A percentile compares a stretch with the other conserved stretches of the same genome.
phyloP scores from a whole-genome alignment of 108 stramenopile genomes.

The Fragilaria radians region DNA sequence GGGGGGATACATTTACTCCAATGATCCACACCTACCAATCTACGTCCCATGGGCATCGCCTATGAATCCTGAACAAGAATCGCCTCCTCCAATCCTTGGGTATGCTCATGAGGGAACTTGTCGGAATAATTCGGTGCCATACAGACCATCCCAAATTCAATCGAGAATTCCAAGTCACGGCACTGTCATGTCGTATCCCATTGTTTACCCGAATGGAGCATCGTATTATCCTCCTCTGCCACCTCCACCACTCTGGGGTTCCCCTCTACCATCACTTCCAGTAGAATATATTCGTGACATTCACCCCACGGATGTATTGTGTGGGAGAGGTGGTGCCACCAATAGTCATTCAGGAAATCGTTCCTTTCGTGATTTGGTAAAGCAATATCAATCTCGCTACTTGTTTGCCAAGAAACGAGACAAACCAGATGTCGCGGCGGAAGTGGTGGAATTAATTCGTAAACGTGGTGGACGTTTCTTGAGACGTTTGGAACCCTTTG shows the following conservation, averaged over 20 bases:
- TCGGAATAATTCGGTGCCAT: too few species aligned
- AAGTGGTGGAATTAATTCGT: slow-evolving; percentile 41
- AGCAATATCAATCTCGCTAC: slow-evolving; percentile 39
- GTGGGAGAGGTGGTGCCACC: slow-evolving; percentile 45
- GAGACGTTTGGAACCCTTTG: slow-evolving; percentile 16
- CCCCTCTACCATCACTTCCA: not conserved
- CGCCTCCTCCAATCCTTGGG: too few species aligned
- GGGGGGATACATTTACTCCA: too few species aligned
- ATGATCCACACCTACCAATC: too few species aligned
- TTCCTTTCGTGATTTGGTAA: slow-evolving; percentile 35
- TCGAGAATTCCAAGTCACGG: too few species aligned
- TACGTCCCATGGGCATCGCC: too few species aligned
- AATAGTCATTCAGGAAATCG: slow-evolving; percentile 21
- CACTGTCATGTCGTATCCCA: too few species aligned
- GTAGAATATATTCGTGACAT: slow-evolving; percentile 7
- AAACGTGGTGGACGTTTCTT: slow-evolving; percentile 45
- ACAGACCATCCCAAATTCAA: too few species aligned
- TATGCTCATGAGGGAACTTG: too few species aligned
- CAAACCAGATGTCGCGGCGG: slow-evolving; percentile 62
- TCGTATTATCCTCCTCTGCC: too few species aligned
- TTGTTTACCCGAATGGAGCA: too few species aligned
- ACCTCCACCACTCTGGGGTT: not conserved
- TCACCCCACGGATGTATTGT: slow-evolving; percentile 33
- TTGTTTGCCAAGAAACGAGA: slow-evolving; percentile 67
- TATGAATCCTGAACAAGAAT: too few species aligned